These are phyloP conservation scores for Penicillium nucicola DNA, from an alignment of 495 filamentous ascomycete genomes.

Conservation along the genomic window DNA sequence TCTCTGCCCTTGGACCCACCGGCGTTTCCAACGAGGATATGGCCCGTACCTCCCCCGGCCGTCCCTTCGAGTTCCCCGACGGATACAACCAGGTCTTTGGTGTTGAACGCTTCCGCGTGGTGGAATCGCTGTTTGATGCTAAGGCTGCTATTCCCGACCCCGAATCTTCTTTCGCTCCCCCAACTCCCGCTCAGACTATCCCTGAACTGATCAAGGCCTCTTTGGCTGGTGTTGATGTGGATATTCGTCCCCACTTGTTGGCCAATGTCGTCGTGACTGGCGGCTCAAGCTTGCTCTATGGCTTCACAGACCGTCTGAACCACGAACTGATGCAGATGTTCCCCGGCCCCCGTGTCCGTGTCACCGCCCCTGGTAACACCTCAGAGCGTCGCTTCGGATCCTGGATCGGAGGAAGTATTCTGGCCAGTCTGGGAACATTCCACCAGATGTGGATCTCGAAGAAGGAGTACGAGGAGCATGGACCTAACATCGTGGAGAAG, in stretches of 20 bases:
- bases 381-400: conserved; percentile 84
- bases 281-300: conserved; percentile 76
- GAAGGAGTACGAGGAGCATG: conserved; percentile 61
- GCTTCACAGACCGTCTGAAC: conserved; percentile 85
- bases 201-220: conserved; percentile 75
- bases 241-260: conserved; percentile 77
- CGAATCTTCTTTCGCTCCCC: conserved; percentile 42
- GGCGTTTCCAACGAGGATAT: conserved; percentile 66
- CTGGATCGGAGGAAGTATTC: conserved; percentile 96
- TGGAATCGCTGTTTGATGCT: conserved; percentile 86
- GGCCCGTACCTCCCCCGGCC: conserved; percentile 60
- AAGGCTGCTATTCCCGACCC: conserved; percentile 51
- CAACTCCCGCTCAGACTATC: conserved; percentile 70
- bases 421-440: conserved; percentile 96
- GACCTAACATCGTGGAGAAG: conserved; percentile 58
- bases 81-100: conserved; percentile 93
- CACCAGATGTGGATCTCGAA: conserved; percentile 98
- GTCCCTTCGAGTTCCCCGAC: conserved; percentile 95
- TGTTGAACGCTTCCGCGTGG: conserved; percentile 75
- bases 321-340: conserved; percentile 74
- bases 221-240: conserved; percentile 77
- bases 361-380: conserved; percentile 79
- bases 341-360: conserved; percentile 76
- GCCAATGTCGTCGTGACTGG: conserved; percentile 93
- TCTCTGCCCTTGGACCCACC: conserved; percentile 53